Evolutionary conservation across 2,329 filamentous ascomycete genomes (phyloP).

Genomic region (Paecilomyces sp.): DNA sequence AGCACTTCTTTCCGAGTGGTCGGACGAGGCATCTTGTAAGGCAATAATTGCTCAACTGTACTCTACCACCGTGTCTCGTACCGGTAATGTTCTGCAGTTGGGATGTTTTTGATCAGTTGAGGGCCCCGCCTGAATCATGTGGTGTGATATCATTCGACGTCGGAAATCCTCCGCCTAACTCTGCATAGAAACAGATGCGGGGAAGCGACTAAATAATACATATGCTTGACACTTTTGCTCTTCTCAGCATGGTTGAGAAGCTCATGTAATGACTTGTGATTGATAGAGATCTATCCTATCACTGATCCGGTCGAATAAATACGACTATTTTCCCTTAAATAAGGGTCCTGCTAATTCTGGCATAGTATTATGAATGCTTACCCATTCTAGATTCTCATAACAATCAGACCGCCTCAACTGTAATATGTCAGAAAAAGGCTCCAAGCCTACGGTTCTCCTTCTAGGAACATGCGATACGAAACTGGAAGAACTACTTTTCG

Average conservation of each 20-base stretch:
- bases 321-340: background rate
- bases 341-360: too few relatives aligned
- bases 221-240: background rate
- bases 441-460: constrained; percentile 28
- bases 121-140: background rate
- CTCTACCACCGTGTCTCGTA: background rate
- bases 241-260: background rate
- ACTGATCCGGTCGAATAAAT: background rate
- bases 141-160: background rate
- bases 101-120: background rate
- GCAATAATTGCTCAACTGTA: background rate
- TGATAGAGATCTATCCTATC: background rate
- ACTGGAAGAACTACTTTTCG: constrained; percentile 50
- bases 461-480: constrained; percentile 62
- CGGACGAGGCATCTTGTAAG: constrained; percentile 47
- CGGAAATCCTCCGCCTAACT: background rate
- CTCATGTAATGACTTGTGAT: background rate
- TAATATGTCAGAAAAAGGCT: background rate
- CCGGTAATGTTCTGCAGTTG: background rate
- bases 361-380: too few relatives aligned
- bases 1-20: constrained; percentile 52
- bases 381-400: background rate
- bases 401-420: background rate
- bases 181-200: background rate
- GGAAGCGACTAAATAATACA: background rate